These are phyloP conservation scores for Coemansia sp. DNA, from an alignment of 192 early-diverging fungal species.

Conservation along the genomic window DNA sequence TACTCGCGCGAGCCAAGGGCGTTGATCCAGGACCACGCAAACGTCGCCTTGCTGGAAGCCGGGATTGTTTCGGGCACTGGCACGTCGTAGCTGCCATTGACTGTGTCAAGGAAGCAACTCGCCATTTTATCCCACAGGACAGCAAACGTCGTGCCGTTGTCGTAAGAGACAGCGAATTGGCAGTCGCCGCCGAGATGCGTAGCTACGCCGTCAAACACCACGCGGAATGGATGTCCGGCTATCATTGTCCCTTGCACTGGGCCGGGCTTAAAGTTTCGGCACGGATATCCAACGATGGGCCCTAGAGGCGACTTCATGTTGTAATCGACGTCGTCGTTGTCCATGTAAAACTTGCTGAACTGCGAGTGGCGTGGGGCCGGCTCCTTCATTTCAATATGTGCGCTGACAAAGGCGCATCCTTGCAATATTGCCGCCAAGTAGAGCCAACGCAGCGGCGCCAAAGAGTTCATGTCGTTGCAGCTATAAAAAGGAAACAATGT, in stretches of 20 bases:
- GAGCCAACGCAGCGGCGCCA: not conserved
- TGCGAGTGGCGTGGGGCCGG: slow-evolving; percentile 52
- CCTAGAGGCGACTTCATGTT: slow-evolving; percentile 55
- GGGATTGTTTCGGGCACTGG: slow-evolving; percentile 62
- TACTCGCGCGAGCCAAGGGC: slow-evolving; percentile 64
- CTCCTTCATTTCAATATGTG: slow-evolving; percentile 49
- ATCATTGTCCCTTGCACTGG: slow-evolving; percentile 44
- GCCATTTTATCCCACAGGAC: slow-evolving; percentile 61
- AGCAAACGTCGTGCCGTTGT: slow-evolving; percentile 63
- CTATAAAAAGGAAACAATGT: not conserved
- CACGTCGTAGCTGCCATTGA: slow-evolving; percentile 54
- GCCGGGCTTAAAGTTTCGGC: slow-evolving; percentile 45
- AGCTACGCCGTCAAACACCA: slow-evolving; percentile 57
- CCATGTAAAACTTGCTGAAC: slow-evolving; percentile 49
- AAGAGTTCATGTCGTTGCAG: not conserved
- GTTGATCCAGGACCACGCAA: slow-evolving; percentile 73
- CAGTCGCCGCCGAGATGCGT: slow-evolving; percentile 71
- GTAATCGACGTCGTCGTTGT: slow-evolving; percentile 54
- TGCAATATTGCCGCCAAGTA: not conserved
- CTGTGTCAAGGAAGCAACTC: slow-evolving; percentile 48
- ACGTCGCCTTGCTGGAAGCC: slow-evolving; percentile 55
- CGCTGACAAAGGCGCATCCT: slow-evolving; percentile 6
- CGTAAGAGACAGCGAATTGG: slow-evolving; percentile 67
- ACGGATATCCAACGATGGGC: slow-evolving; percentile 48
- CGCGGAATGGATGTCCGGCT: slow-evolving; percentile 56